A percentile compares a stretch with the other conserved stretches of the same genome.
phyloP scores from a whole-genome alignment of 345 rosid species.

The Rhizophora apiculata region DNA sequence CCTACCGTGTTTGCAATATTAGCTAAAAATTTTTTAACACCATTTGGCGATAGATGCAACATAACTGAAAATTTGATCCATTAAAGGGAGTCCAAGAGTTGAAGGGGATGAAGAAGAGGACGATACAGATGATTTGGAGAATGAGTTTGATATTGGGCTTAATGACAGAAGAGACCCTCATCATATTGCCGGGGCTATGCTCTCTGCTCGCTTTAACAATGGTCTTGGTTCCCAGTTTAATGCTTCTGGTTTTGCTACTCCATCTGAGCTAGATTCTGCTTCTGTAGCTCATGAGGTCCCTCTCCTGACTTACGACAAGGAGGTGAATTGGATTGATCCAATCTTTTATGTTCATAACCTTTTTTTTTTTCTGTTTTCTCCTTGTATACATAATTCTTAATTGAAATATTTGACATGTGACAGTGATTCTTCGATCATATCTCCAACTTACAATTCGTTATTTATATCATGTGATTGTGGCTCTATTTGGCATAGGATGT shows the following conservation, averaged over 20 bases:
- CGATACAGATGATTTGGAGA: conserved; percentile 55
- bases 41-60: background rate
- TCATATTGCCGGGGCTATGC: conserved; percentile 43
- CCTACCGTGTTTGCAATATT: background rate
- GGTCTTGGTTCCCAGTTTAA: conserved; percentile 37
- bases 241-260: conserved; percentile 31
- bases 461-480: background rate
- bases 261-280: conserved; percentile 55
- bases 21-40: background rate
- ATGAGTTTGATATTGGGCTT: conserved; percentile 45
- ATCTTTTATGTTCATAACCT: background rate
- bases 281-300: conserved; percentile 55
- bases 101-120: conserved; percentile 80
- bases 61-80: conserved; percentile 16
- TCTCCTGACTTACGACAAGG: conserved; percentile 62
- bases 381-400: background rate
- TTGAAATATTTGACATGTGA: background rate
- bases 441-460: background rate
- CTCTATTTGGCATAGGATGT: conserved; percentile 42
- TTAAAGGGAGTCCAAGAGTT: conserved; percentile 58
- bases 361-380: background rate
- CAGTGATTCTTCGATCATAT: background rate
- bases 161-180: conserved; percentile 39
- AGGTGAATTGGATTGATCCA: conserved; percentile 38
- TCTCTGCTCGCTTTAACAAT: conserved; percentile 44